Base-by-base conservation (phyloP, 495 filamentous ascomycete genomes). In the Acidiella bohemica region DNA sequence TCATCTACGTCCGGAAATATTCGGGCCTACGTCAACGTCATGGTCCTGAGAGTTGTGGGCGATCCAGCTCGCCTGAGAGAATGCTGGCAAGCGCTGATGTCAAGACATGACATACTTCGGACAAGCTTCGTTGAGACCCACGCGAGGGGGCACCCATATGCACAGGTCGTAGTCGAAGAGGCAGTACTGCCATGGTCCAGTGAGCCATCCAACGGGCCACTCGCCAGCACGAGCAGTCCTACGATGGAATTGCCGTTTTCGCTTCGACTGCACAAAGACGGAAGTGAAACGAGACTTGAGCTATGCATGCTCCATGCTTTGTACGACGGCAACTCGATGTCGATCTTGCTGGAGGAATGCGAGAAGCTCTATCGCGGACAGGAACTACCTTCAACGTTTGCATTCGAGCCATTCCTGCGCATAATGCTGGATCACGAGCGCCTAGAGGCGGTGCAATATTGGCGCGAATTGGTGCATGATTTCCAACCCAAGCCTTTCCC, bases 241-340 rank as follows among this genome's bases (percentile, higher is more conserved):
- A n/a, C n/a, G n/a, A n/a, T n/a, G n/a, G n/a, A n/a, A n/a, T n/a
- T n/a, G n/a, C n/a, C n/a, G n/a, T n/a, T n/a, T n/a, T n/a, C n/a
- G n/a, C n/a, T n/a, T n/a, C n/a, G n/a, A n/a, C n/a, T n/a, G n/a
- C n/a, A n/a, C n/a, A n/a, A n/a, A n/a, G n/a, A n/a, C n/a, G n/a
- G n/a, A n/a, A n/a, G n/a, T n/a, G n/a, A n/a, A n/a, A n/a, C n/a
- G n/a, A n/a, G n/a, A n/a, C 53, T 77, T 0, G 59, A 71, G 8
- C 53, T 87, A 20, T 76, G 70, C 0, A 81, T 84, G 43, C 84
- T 88, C 50, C 84, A 92, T 56, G 81, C 83, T 2, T 56, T 88
- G 1, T 87, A 92, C 50, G 84, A 92, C 57, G 84, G 78, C 14
- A 67, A 74, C 20, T 80, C 78, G 1, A 74, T 88, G 26, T 60